phyloP scores from a whole-genome alignment of 2,329 filamentous ascomycete species.

The Passalora sequoiae region DNA sequence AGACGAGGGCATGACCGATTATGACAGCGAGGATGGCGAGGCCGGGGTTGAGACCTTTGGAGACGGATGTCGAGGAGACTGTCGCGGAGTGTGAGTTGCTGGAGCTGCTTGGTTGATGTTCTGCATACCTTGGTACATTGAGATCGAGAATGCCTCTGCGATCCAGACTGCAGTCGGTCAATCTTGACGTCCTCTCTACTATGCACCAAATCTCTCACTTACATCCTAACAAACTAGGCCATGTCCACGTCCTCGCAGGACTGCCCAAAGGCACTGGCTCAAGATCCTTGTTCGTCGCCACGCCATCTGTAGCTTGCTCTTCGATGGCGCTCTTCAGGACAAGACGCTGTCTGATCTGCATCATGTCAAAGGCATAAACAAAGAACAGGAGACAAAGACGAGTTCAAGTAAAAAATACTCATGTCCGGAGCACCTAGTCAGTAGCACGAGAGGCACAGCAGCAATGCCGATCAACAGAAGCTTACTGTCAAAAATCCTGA shows the following conservation, averaged over 20 bases:
- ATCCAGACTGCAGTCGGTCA: slow-evolving; percentile 15
- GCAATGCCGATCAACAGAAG: not conserved
- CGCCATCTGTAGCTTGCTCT: not conserved
- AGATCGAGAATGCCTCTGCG: slow-evolving; percentile 21
- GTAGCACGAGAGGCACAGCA: not conserved
- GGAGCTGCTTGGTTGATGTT: not conserved
- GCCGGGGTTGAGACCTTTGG: slow-evolving; percentile 22
- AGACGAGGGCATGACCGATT: slow-evolving; percentile 20
- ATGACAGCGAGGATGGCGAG: slow-evolving; percentile 21
- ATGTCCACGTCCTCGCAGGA: slow-evolving; percentile 20
- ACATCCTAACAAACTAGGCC: slow-evolving; percentile 20
- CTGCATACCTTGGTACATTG: slow-evolving; percentile 14
- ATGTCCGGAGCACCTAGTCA: not conserved
- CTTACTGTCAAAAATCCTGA: not conserved
- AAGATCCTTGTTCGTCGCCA: not conserved
- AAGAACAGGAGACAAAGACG: not conserved
- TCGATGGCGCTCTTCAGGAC: not conserved
- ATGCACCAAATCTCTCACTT: slow-evolving; percentile 2
- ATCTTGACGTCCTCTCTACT: not conserved
- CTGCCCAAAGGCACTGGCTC: slow-evolving; percentile 7
- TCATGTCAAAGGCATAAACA: not conserved
- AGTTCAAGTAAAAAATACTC: not conserved
- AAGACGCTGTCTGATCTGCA: not conserved
- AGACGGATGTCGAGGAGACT: slow-evolving; percentile 19
- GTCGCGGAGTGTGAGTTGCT: not conserved